Percentiles rank a stretch among this genome's conserved stretches.
Evolutionary conservation across 345 rosid genomes (phyloP).

Genomic region (Lepidium aucheri): DNA sequence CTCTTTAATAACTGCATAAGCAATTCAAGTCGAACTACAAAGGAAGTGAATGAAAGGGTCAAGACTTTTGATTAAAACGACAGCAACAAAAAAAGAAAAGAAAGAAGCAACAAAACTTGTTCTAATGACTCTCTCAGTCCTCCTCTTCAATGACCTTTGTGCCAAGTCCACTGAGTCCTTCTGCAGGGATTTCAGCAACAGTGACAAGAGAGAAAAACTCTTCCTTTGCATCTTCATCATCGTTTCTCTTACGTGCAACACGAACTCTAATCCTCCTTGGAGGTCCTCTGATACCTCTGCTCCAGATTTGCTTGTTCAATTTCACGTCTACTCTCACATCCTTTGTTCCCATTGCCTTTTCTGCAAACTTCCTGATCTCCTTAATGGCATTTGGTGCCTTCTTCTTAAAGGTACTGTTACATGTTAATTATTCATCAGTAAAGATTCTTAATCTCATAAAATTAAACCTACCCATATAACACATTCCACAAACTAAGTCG

Average conservation of each 20-base stretch:
- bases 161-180: constrained; percentile 55
- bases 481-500: neutral
- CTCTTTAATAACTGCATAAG: constrained; percentile 10
- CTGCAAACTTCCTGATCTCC: constrained; percentile 75
- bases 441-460: neutral
- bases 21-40: constrained; percentile 3
- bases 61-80: neutral
- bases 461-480: neutral
- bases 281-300: constrained; percentile 71
- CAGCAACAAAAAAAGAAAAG: neutral
- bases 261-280: constrained; percentile 75
- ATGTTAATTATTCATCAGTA: neutral
- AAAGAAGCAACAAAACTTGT: constrained; percentile 11
- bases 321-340: constrained; percentile 78
- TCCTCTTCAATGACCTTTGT: constrained; percentile 68
- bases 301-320: constrained; percentile 79
- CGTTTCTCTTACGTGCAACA: constrained; percentile 69
- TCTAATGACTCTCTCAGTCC: constrained; percentile 24
- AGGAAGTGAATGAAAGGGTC: neutral
- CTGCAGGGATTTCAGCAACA: constrained; percentile 48
- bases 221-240: constrained; percentile 81
- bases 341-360: constrained; percentile 61
- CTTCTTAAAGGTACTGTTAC: constrained; percentile 73
- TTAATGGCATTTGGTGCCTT: constrained; percentile 85
- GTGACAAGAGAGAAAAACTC: constrained; percentile 70